These are phyloP conservation scores for Apiotrichum sp. DNA, from an alignment of 1,284 basidiomycete species.

Conservation along the genomic window DNA sequence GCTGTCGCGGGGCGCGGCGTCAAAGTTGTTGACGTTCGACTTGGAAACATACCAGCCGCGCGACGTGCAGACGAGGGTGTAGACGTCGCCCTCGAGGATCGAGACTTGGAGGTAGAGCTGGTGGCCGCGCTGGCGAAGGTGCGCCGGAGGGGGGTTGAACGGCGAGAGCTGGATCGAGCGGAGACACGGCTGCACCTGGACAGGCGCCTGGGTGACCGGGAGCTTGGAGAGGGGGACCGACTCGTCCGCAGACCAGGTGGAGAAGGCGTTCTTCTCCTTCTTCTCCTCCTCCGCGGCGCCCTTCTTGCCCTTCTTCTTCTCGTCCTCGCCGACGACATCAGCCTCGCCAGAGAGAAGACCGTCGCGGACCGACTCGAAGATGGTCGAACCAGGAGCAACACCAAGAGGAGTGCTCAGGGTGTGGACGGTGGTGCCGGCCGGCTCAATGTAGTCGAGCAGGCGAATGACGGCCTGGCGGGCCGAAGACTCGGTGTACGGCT, in stretches of 20 bases:
- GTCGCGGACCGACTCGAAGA: constrained; percentile 51
- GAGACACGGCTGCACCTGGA: constrained; percentile 43
- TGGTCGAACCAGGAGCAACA: constrained; percentile 48
- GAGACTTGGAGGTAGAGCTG: constrained; percentile 53
- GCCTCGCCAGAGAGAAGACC: constrained; percentile 32
- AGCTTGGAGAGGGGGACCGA: constrained; percentile 34
- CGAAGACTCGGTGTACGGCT: constrained; percentile 51
- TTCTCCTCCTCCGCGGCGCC: constrained; percentile 24
- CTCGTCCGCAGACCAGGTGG: constrained; percentile 41
- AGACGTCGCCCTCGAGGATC: constrained; percentile 54
- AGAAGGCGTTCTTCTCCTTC: constrained; percentile 43
- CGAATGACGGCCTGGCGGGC: constrained; percentile 51
- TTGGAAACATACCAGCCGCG: constrained; percentile 54
- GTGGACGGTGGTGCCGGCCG: constrained; percentile 44
- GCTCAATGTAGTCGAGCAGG: constrained; percentile 49
- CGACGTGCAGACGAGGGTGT: constrained; percentile 52
- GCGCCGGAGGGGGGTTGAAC: constrained; percentile 57
- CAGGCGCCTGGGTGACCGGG: constrained; percentile 39
- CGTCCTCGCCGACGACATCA: constrained; percentile 31
- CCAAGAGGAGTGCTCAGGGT: constrained; percentile 46
- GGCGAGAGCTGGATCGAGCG: constrained; percentile 51
- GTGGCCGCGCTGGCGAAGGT: constrained; percentile 53
- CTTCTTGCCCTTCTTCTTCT: constrained; percentile 35
- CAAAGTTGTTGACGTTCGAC: constrained; percentile 48
- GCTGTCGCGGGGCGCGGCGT: constrained; percentile 46